Conservation (phyloP, 2,329 filamentous ascomycete species). For the Ophiostoma sp. region DNA sequence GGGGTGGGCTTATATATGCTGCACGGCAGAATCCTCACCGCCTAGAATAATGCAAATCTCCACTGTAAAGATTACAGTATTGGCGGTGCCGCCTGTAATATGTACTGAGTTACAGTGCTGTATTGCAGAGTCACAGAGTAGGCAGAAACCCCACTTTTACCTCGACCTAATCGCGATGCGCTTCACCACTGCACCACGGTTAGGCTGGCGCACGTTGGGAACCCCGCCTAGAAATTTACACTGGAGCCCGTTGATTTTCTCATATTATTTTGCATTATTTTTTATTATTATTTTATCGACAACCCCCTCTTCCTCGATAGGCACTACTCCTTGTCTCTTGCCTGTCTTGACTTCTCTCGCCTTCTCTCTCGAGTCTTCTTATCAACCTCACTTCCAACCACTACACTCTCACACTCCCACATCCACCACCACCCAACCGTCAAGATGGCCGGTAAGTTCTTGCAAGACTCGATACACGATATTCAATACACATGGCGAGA, state of each 20-base stretch:
- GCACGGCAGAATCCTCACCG: background rate
- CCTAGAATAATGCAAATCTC: background rate
- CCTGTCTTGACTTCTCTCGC: background rate
- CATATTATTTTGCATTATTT: background rate
- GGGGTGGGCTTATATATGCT: background rate
- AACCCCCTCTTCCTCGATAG: constrained; percentile 3
- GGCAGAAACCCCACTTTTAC: background rate
- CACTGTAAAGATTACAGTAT: background rate
- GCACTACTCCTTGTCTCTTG: background rate
- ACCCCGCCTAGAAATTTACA: constrained; percentile 15
- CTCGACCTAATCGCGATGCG: constrained; percentile 3
- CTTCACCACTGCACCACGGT: background rate
- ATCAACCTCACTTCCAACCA: background rate
- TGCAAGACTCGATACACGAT: background rate
- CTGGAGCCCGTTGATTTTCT: constrained; percentile 6
- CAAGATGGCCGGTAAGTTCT: constrained; percentile 12
- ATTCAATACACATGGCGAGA: background rate
- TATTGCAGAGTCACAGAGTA: background rate
- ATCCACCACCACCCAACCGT: constrained; percentile 10
- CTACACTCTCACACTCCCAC: background rate
- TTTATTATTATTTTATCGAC: constrained; percentile 10
- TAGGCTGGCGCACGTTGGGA: constrained; percentile 3
- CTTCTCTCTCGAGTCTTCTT: background rate
- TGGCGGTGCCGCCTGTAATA: background rate
- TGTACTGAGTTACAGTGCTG: background rate